phyloP scores from a whole-genome alignment of 2,329 filamentous ascomycete species.

The Alternaria sp. region DNA sequence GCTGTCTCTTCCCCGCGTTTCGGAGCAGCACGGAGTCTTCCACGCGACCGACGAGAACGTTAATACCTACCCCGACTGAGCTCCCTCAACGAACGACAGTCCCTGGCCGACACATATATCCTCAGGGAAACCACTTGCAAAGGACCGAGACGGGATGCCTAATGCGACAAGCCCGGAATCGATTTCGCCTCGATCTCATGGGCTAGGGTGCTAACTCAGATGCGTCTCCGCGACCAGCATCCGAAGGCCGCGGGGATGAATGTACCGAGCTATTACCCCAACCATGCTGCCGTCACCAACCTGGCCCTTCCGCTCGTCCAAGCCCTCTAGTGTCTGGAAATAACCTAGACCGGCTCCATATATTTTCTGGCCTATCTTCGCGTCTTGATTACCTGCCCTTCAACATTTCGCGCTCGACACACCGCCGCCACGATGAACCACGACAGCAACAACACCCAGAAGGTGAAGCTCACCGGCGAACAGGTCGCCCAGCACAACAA shows the following conservation, averaged over 20 bases:
- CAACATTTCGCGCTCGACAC: conserved; percentile 1
- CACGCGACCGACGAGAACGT: conserved; percentile 1
- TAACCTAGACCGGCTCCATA: conserved; percentile 17
- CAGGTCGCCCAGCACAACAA: conserved; percentile 75
- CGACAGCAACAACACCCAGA: conserved; percentile 50
- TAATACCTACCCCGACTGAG: not conserved
- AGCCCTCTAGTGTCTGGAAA: conserved; percentile 28
- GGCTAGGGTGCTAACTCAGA: not conserved
- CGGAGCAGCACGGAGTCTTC: conserved; percentile 1
- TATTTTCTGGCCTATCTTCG: conserved; percentile 10
- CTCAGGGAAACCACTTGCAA: not conserved
- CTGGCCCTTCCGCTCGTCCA: conserved; percentile 32
- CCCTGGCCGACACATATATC: not conserved
- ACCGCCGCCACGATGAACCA: conserved; percentile 50
- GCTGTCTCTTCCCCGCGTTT: conserved; percentile 11
- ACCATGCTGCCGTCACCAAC: conserved; percentile 39
- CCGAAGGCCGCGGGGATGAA: conserved; percentile 32
- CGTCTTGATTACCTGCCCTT: conserved; percentile 3
- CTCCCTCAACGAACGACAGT: not conserved
- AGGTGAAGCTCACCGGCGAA: conserved; percentile 53
- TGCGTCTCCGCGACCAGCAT: conserved; percentile 13
- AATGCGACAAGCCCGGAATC: conserved; percentile 1
- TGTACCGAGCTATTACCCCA: conserved; percentile 36
- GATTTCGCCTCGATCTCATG: not conserved
- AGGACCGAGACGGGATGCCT: not conserved